Evolutionary conservation across 352 stramenopile genomes (phyloP).

Genomic region (Achlya hypogyna): DNA sequence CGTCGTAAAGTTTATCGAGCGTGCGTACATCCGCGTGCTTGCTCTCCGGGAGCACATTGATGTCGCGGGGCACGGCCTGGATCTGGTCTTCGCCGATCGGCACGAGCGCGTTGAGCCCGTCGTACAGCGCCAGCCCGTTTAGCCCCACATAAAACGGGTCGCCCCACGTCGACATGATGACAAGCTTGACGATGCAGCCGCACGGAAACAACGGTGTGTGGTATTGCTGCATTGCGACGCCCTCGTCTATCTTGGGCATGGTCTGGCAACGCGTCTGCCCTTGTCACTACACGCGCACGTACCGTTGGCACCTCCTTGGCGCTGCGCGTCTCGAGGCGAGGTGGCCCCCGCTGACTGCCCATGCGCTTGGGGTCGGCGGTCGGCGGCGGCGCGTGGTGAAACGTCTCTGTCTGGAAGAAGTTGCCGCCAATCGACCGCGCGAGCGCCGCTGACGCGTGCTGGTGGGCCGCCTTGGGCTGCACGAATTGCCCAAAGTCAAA

Average conservation of each 20-base stretch:
- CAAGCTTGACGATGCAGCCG: constrained; percentile 28
- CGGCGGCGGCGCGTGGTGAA: not conserved
- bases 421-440: not conserved
- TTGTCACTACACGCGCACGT: too few species aligned
- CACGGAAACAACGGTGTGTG: constrained; percentile 27
- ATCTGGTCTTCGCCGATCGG: not conserved
- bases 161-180: constrained; percentile 40
- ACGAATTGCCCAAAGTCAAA: constrained; percentile 29
- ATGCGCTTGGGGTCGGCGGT: not conserved
- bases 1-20: constrained; percentile 54
- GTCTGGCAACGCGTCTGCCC: too few species aligned
- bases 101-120: not conserved
- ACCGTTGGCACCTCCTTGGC: too few species aligned
- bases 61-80: constrained; percentile 31
- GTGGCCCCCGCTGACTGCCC: not conserved
- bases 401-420: not conserved
- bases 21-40: constrained; percentile 40
- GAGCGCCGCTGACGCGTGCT: not conserved
- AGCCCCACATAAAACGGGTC: constrained; percentile 79
- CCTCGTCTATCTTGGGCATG: not conserved
- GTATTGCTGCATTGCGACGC: constrained; percentile 30
- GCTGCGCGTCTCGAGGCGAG: not conserved
- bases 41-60: constrained; percentile 38
- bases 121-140: constrained; percentile 74
- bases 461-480: constrained; percentile 20